Base-by-base conservation (phyloP, 2,329 filamentous ascomycete species). In the Aspergillus felis region DNA sequence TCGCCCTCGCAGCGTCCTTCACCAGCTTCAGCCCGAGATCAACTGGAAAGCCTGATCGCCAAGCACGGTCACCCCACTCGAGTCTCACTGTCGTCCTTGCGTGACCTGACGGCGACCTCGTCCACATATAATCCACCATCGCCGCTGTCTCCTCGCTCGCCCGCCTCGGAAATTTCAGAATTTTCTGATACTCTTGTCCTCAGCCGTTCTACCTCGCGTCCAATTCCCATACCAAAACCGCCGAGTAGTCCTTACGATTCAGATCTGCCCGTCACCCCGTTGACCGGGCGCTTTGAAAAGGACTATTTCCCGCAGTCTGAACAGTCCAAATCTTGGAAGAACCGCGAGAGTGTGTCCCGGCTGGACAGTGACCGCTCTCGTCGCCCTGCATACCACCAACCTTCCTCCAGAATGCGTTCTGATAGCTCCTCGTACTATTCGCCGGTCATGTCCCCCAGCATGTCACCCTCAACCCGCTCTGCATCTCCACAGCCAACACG, bases 41-140 rank as follows among this genome's bases (percentile, higher is more conserved):
- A 74, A 60, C 63, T 73, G n/a, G 71, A 73, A 58, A 70, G 62
- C 63, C 58, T 75, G 60, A 72, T 75, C 61, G 64, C 66, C 58
- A 72, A 69, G 62, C 71, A 74, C 71, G 71, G 71, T 51, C 70
- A 71, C 66, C 72, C 72, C 65, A 73, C 72, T 55, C 71, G 70
- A 42, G 68, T 74, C 38, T 74, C 71, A 24, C 62, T 74, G 48
- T 75, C 73, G 3, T 75, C 73, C 57, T 55, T 75, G 54, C 67
- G 72, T 48, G 72, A 72, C 61, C 61, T 75, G 53, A 74, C 71
- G 44, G 67, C 71, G 27, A 75, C 73, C 32, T 69, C 68, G 2
- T 74, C 73, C 44, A 66, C 70, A 60, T 72, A 71, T 70, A 69
- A 64, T 51, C 72, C 71, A 10, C 71, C 71, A 8, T 68, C 71